phyloP scores from a whole-genome alignment of 345 rosid genomes.

The Pseudoturritis turrita region DNA sequence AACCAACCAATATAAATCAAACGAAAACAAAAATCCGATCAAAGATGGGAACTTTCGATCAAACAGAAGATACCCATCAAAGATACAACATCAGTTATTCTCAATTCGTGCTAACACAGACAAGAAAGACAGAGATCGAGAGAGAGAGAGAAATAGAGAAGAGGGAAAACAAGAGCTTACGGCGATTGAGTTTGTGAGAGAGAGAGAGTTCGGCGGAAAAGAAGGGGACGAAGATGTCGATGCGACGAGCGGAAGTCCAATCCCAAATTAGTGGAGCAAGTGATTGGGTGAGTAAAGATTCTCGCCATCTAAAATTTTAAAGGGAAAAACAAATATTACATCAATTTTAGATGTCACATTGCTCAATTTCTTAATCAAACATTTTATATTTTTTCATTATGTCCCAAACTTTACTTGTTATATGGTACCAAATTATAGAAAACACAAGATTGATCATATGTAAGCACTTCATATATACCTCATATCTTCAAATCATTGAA shows the following conservation, averaged over 20 bases:
- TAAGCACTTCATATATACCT: too few species aligned
- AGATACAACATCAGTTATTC: background rate
- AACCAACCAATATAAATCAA: too few species aligned
- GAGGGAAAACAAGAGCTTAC: conserved; percentile 30
- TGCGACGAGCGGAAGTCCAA: conserved; percentile 13
- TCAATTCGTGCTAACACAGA: conserved; percentile 4
- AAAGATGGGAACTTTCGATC: too few species aligned
- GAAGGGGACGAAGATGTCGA: background rate
- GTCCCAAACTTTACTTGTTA: background rate
- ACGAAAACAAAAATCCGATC: too few species aligned
- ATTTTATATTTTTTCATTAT: background rate
- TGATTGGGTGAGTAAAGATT: conserved; percentile 21
- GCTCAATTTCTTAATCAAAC: background rate
- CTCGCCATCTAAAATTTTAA: conserved; percentile 26
- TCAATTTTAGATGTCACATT: too few species aligned
- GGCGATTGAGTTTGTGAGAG: background rate
- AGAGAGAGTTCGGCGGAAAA: background rate
- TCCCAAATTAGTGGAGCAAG: conserved; percentile 18
- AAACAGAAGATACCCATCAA: conserved; percentile 2
- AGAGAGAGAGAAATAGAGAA: background rate
- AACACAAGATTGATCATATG: too few species aligned
- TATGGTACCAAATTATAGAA: background rate
- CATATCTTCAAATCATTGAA: background rate
- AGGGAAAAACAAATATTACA: too few species aligned
- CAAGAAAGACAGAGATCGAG: background rate